A percentile compares a stretch with the other conserved stretches of the same genome.
Conservation (phyloP, 768 basidiomycete genomes). For the Suillus plorans region DNA sequence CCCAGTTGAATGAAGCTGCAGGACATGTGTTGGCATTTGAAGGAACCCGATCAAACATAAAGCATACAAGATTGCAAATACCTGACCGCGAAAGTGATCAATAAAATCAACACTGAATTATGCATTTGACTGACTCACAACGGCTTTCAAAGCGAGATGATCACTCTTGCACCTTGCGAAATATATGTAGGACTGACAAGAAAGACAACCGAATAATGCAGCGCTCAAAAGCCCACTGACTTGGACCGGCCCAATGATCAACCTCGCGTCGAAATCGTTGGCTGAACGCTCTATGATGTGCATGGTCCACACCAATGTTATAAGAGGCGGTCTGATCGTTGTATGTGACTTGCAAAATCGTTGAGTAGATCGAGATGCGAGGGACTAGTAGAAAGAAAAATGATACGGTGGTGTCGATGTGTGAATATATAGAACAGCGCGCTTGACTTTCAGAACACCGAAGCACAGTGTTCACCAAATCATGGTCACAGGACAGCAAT, state of each 20-base stretch:
- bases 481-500: no score
- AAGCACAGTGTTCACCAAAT: no score
- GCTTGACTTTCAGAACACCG: no score
- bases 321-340: background rate
- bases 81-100: background rate
- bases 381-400: no score
- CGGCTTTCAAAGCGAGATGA: constrained; percentile 1
- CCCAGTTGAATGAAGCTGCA: constrained; percentile 4
- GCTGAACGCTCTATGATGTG: background rate
- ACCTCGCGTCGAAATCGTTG: background rate
- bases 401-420: no score
- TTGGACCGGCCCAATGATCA: constrained; percentile 14
- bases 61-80: constrained; percentile 1
- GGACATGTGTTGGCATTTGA: background rate
- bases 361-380: background rate
- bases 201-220: constrained; percentile 14
- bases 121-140: background rate
- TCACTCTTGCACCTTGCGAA: constrained; percentile 8
- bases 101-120: background rate
- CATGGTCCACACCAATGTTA: background rate
- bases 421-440: no score
- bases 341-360: background rate
- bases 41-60: background rate
- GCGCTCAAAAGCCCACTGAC: constrained; percentile 12
- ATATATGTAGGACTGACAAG: constrained; percentile 14